Percentiles rank a stretch among this genome's conserved stretches.
These are phyloP conservation scores for Microdochium nivale DNA, from an alignment of 2,329 filamentous ascomycete species.

Conservation along the genomic window DNA sequence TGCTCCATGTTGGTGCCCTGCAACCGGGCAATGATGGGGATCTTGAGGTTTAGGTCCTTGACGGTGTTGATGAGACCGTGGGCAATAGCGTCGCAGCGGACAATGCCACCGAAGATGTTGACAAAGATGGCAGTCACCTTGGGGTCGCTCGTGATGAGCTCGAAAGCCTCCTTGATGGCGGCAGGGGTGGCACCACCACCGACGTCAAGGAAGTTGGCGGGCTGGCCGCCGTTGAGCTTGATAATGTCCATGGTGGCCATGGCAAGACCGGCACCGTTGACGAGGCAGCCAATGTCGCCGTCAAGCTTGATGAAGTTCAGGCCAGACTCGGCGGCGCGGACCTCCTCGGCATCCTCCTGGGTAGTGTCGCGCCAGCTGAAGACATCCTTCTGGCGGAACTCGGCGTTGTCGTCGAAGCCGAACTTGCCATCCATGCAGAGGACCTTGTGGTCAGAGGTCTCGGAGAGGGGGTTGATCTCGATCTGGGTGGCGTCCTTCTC, in stretches of 20 bases:
- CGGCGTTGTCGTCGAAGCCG: constrained; percentile 96
- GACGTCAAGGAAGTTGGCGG: constrained; percentile 98
- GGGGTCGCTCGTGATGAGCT: constrained; percentile 95
- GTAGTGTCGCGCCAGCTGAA: constrained; percentile 90
- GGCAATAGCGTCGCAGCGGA: constrained; percentile 94
- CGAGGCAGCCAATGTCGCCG: constrained; percentile 96
- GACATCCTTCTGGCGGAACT: constrained; percentile 95
- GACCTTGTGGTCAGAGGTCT: constrained; percentile 97
- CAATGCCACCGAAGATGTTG: constrained; percentile 99
- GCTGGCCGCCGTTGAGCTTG: constrained; percentile 94
- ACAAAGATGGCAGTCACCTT: constrained; percentile 99
- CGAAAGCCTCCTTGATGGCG: constrained; percentile 95
- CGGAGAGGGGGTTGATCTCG: constrained; percentile 97
- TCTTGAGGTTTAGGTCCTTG: constrained; percentile 88
- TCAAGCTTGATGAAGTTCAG: constrained; percentile 99
- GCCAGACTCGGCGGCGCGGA: constrained; percentile 87
- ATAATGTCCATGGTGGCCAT: constrained; percentile 99
- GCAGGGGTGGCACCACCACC: constrained; percentile 94
- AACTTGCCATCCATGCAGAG: constrained; percentile 99
- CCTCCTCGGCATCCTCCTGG: constrained; percentile 96
- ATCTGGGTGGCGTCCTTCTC: constrained; percentile 99
- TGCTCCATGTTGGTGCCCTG: constrained; percentile 98
- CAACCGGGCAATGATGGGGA: constrained; percentile 92
- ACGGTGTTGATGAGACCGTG: constrained; percentile 93
- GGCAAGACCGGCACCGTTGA: constrained; percentile 97